phyloP scores from a whole-genome alignment of 2,329 filamentous ascomycete species.

The Paecilomyces formosus region DNA sequence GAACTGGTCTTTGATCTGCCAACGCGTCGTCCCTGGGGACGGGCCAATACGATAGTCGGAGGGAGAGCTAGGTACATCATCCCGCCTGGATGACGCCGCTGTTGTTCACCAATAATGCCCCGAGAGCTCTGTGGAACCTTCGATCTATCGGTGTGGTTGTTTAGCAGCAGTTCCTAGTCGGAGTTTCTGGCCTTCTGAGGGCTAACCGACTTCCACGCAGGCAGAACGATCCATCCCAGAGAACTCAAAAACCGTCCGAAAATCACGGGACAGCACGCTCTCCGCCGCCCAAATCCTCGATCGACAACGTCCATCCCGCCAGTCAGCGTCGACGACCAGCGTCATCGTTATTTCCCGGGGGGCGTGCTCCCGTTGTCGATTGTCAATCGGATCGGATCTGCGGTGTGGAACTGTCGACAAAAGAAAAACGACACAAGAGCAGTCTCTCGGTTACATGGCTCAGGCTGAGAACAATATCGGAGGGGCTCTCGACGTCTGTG shows the following conservation, averaged over 20 bases:
- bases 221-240: neutral
- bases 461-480: neutral
- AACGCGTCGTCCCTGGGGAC: neutral
- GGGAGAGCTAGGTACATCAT: slow-evolving; percentile 16
- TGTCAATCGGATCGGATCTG: neutral
- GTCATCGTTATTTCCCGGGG: neutral
- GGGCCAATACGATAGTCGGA: slow-evolving; percentile 17
- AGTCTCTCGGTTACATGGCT: neutral
- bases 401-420: neutral
- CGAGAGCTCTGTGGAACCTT: slow-evolving; percentile 6
- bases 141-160: slow-evolving; percentile 15
- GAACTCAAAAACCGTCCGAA: neutral
- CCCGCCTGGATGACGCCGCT: slow-evolving; percentile 14
- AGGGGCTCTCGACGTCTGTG: neutral
- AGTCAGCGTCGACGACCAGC: neutral
- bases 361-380: neutral
- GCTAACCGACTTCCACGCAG: no score
- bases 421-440: neutral
- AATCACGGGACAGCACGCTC: neutral
- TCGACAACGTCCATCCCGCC: neutral
- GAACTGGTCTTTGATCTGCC: neutral
- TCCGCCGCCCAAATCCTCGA: no score
- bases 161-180: no score
- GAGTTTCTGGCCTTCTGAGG: no score
- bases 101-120: neutral